These are phyloP conservation scores for Rhytidhysteron rufulum DNA, from an alignment of 2,329 filamentous ascomycete genomes.

Conservation along the genomic window DNA sequence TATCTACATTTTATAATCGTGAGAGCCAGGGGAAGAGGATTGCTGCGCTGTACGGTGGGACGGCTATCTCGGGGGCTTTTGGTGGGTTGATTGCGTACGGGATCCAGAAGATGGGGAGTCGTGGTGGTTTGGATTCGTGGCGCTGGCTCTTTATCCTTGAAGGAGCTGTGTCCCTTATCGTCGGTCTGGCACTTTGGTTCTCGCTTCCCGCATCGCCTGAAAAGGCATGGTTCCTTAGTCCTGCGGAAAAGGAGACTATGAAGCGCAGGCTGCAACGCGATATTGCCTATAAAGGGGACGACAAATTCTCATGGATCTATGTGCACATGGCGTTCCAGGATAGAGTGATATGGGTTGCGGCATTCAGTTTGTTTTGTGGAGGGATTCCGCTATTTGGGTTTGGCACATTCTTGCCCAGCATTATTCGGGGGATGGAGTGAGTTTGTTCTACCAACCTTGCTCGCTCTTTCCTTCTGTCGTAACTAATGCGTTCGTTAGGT, in stretches of 20 bases:
- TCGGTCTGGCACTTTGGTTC: conserved; percentile 54
- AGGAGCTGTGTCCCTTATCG: conserved; percentile 56
- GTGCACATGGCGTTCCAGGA: conserved; percentile 28
- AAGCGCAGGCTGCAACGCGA: conserved; percentile 23
- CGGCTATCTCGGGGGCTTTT: conserved; percentile 19
- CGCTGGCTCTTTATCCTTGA: conserved; percentile 31
- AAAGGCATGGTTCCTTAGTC: conserved; percentile 52
- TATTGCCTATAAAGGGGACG: conserved; percentile 22
- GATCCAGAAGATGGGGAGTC: conserved; percentile 24
- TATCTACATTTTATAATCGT: conserved; percentile 25
- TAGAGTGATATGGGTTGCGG: conserved; percentile 24
- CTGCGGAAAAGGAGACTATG: conserved; percentile 51
- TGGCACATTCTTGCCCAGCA: conserved; percentile 34
- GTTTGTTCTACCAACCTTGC: not conserved
- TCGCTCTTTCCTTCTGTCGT: not conserved
- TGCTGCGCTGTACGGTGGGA: conserved; percentile 19
- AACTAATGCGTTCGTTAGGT: no score
- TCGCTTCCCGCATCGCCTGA: conserved; percentile 51
- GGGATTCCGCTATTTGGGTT: conserved; percentile 32
- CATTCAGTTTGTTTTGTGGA: conserved; percentile 30
- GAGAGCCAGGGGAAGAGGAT: conserved; percentile 22
- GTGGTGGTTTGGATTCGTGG: conserved; percentile 25
- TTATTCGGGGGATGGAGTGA: conserved; percentile 31
- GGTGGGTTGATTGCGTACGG: conserved; percentile 22
- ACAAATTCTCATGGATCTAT: conserved; percentile 26